phyloP scores from a whole-genome alignment of 352 stramenopile genomes.

The Hyaloperonospora arabidopsidis region DNA sequence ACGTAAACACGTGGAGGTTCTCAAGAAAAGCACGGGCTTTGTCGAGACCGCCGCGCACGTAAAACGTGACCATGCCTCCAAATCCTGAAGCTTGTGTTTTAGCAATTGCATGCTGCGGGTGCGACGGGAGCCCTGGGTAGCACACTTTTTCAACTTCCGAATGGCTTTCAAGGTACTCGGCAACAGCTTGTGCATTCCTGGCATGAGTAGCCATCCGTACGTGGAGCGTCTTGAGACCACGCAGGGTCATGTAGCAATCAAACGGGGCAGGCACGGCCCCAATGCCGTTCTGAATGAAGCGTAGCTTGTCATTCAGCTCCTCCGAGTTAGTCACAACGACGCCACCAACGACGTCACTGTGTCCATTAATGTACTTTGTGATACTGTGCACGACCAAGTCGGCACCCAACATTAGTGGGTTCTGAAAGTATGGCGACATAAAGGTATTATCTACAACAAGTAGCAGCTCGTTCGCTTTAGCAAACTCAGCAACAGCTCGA shows the following conservation, averaged over 20 bases:
- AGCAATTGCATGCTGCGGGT: slow-evolving; percentile 86
- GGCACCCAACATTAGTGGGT: slow-evolving; percentile 85
- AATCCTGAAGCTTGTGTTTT: slow-evolving; percentile 72
- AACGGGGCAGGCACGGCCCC: slow-evolving; percentile 89
- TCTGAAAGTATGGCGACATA: slow-evolving; percentile 90
- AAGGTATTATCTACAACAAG: slow-evolving; percentile 94
- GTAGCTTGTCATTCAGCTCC: slow-evolving; percentile 90
- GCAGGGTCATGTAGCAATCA: slow-evolving; percentile 90
- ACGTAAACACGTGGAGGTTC: slow-evolving; percentile 86
- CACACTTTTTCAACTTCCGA: slow-evolving; percentile 86
- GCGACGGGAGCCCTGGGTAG: slow-evolving; percentile 87
- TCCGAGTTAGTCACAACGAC: slow-evolving; percentile 88
- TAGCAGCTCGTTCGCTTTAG: slow-evolving; percentile 83
- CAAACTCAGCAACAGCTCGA: slow-evolving; percentile 81
- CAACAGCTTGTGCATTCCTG: slow-evolving; percentile 90
- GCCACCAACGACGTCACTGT: slow-evolving; percentile 91
- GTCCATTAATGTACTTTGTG: slow-evolving; percentile 95
- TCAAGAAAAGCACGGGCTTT: slow-evolving; percentile 89
- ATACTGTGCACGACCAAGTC: slow-evolving; percentile 91
- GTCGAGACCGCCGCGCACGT: slow-evolving; percentile 81
- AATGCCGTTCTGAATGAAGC: slow-evolving; percentile 91
- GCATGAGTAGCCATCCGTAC: slow-evolving; percentile 92
- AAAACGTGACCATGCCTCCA: slow-evolving; percentile 89
- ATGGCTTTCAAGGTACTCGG: slow-evolving; percentile 85
- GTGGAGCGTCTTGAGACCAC: slow-evolving; percentile 93